Evolutionary conservation across 2,329 filamentous ascomycete species (phyloP), one percentile per base, ranked within the genome.

Genomic region (Falciphora oryzae): DNA sequence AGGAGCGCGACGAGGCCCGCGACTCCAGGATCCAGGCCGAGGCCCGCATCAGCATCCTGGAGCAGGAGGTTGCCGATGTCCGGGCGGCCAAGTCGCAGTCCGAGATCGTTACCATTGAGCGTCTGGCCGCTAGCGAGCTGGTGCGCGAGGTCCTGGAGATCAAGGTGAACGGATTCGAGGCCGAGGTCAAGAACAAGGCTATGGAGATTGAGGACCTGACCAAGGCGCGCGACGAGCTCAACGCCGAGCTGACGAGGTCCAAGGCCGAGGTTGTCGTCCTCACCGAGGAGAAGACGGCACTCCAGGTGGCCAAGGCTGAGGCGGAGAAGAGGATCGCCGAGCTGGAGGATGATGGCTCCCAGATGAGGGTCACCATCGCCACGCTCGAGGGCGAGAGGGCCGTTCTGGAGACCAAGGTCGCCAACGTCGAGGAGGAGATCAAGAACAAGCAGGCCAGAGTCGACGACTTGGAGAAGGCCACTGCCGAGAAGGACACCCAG

Each of bases 81-180:
- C 65, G 65, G 3, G 58, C 64, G 2, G 65, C 66, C 13, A 61
- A 64, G 14, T 64, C 63, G 27, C 65, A 69, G 58, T 59, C 66
- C 31, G 64, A 69, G n/a, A 27, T 50, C 18, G 61, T 68, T 25
- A 65, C 69, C 59, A 57, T 65, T 1, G 58, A 50, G 14, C 65
- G 69, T 29, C 65, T 70, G 14, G 62, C 64, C 7, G 63, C 67
- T 25, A 63, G 68, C 3, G 65, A 66, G 35, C 59, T 58, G 8
- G 67, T 65, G 5, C 65, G 65, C 2, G 66, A 68, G 14, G 62
- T 65, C 1, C 57, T 68, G 13, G 64, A 67, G 60, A 28, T 28
- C 28, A 66, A 59, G 18, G 63, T 67, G 5, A 63, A 64, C 11
- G 53, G 35, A 1, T 38, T 67, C 0, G 63, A 67, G 62, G 25